Conservation (phyloP, 139 green algal genomes). For the Parachlorella kessleri region DNA sequence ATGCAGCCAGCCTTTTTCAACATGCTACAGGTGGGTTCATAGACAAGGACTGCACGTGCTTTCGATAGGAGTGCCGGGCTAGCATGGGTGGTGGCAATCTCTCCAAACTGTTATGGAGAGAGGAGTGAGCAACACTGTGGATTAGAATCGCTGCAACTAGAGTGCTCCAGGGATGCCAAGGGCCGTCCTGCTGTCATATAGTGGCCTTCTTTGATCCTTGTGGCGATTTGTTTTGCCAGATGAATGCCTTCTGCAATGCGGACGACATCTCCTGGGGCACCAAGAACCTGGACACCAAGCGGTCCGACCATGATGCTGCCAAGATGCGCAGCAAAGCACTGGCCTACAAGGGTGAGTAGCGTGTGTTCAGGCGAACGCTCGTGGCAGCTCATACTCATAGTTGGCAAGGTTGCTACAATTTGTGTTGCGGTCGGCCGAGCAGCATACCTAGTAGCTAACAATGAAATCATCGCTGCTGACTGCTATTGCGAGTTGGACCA, state of each 20-base stretch:
- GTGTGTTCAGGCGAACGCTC: too few relatives aligned
- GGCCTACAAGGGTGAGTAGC: constrained; percentile 14
- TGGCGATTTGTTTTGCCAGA: constrained; percentile 4
- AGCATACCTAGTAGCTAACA: too few relatives aligned
- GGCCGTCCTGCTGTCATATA: too few relatives aligned
- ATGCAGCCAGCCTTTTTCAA: constrained; percentile 52
- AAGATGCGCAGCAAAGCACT: constrained; percentile 28
- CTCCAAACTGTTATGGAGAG: too few relatives aligned
- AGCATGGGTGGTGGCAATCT: background rate
- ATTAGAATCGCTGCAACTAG: too few relatives aligned
- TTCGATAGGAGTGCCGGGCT: background rate
- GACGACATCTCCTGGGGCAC: constrained; percentile 52
- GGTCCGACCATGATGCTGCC: constrained; percentile 12
- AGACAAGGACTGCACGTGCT: too few relatives aligned
- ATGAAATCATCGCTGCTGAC: too few relatives aligned
- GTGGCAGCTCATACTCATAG: too few relatives aligned
- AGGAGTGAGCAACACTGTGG: too few relatives aligned
- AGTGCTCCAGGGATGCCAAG: background rate
- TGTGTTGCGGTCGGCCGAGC: too few relatives aligned
- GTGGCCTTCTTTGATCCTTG: too few relatives aligned
- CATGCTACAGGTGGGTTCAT: constrained; percentile 30
- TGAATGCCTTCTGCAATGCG: constrained; percentile 50
- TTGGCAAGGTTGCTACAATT: too few relatives aligned
- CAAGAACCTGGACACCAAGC: constrained; percentile 53
- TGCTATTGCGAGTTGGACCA: background rate